Evolutionary conservation across 176 grass and related monocot species (phyloP).

Genomic region (Tillandsia fasciculata): DNA sequence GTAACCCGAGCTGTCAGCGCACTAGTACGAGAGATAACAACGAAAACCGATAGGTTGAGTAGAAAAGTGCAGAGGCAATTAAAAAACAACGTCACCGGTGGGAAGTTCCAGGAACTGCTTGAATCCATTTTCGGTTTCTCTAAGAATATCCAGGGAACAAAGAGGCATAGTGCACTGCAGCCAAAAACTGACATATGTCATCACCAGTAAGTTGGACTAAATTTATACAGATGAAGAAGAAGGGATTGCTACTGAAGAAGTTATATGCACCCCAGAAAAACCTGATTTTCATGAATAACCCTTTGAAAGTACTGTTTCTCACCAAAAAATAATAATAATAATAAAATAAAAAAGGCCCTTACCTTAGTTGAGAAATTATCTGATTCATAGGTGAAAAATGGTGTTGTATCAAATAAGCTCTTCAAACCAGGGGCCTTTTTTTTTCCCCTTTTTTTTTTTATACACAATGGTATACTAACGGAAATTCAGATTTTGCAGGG

Average conservation of each 20-base stretch:
- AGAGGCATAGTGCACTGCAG: conserved; percentile 84
- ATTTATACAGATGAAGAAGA: no score
- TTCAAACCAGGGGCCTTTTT: no score
- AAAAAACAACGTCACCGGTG: conserved; percentile 69
- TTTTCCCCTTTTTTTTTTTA: not conserved
- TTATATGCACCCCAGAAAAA: no score
- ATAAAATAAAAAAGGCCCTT: not conserved
- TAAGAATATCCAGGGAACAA: conserved; percentile 96
- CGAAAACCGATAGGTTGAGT: conserved; percentile 94
- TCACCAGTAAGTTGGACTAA: no score
- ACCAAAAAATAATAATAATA: not conserved
- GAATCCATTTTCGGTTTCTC: conserved; percentile 98
- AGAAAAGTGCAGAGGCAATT: conserved; percentile 94
- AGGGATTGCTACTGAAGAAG: no score
- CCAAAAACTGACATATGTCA: conserved; percentile 2
- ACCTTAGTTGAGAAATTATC: no score
- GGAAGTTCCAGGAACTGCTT: conserved; percentile 79
- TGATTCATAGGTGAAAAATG: no score
- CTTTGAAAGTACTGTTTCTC: no score
- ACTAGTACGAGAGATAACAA: conserved; percentile 95
- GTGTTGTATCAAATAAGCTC: no score
- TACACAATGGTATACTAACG: not conserved
- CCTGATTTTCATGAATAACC: no score
- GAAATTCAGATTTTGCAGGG: no score
- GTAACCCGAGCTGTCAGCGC: conserved; percentile 92